Conservation (phyloP, 768 basidiomycete species). For the Naganishia vaughanmartiniae region DNA sequence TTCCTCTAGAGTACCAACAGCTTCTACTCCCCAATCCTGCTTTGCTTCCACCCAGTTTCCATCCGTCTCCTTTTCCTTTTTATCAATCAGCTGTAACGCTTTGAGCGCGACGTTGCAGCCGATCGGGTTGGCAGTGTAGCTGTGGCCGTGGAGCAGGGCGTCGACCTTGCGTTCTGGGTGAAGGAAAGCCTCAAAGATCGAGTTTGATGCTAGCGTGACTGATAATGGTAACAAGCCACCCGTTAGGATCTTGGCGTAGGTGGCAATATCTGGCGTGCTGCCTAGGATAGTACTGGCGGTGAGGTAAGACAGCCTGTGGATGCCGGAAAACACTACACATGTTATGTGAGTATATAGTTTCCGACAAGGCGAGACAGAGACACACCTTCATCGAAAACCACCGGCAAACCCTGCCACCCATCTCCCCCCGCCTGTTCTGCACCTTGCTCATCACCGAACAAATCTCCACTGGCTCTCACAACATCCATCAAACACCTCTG, state of each 20-base stretch:
- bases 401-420: slow-evolving; percentile 70
- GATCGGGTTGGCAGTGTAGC: slow-evolving; percentile 89
- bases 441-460: slow-evolving; percentile 50
- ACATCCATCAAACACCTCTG: slow-evolving; percentile 81
- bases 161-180: slow-evolving; percentile 68
- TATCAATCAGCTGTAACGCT: slow-evolving; percentile 67
- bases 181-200: slow-evolving; percentile 75
- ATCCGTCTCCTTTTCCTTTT: slow-evolving; percentile 45
- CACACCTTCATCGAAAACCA: slow-evolving; percentile 79
- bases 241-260: slow-evolving; percentile 88
- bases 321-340: slow-evolving; percentile 72
- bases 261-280: slow-evolving; percentile 76
- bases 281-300: slow-evolving; percentile 65
- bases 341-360: neutral
- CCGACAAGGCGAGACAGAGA: neutral
- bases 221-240: slow-evolving; percentile 86
- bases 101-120: slow-evolving; percentile 88
- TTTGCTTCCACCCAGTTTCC: slow-evolving; percentile 63
- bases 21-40: slow-evolving; percentile 59
- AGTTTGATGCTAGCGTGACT: slow-evolving; percentile 74
- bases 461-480: slow-evolving; percentile 59
- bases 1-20: slow-evolving; percentile 1
- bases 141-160: slow-evolving; percentile 89
- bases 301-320: slow-evolving; percentile 78
- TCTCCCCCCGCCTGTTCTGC: slow-evolving; percentile 33